Evolutionary conservation across 2,329 filamentous ascomycete genomes (phyloP).

Genomic region (Stachybotrys elegans): DNA sequence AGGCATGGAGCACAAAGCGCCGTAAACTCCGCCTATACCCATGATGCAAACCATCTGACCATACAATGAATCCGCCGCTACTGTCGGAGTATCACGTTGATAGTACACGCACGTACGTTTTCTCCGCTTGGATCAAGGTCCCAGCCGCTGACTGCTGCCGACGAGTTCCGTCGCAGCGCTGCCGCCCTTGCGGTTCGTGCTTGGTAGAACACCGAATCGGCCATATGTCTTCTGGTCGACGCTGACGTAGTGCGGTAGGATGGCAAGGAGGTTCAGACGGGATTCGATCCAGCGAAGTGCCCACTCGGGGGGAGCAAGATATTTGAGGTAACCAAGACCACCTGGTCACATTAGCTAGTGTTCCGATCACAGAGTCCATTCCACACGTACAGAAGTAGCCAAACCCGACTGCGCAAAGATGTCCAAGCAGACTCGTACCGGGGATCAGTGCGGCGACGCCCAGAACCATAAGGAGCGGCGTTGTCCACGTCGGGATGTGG

Average conservation of each 20-base stretch:
- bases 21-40: neutral
- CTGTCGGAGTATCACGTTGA: neutral
- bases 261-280: constrained; percentile 77
- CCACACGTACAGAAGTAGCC: constrained; percentile 85
- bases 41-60: neutral
- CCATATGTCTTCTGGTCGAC: constrained; percentile 96
- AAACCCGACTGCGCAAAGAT: constrained; percentile 75
- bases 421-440: constrained; percentile 77
- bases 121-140: too few species aligned
- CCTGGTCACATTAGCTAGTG: too few species aligned
- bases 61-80: neutral
- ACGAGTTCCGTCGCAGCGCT: constrained; percentile 56
- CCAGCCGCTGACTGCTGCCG: constrained; percentile 59
- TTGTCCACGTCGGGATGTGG: constrained; percentile 87
- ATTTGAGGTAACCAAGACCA: constrained; percentile 82
- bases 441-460: constrained; percentile 74
- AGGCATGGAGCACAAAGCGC: too few species aligned
- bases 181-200: constrained; percentile 33
- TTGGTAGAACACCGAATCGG: constrained; percentile 81
- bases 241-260: constrained; percentile 87
- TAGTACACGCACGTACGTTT: neutral
- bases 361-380: too few species aligned
- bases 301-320: constrained; percentile 85
- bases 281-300: constrained; percentile 82
- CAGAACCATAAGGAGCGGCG: constrained; percentile 72